Conservation (phyloP, 2,329 filamentous ascomycete species). For the Sclerotinia minor region DNA sequence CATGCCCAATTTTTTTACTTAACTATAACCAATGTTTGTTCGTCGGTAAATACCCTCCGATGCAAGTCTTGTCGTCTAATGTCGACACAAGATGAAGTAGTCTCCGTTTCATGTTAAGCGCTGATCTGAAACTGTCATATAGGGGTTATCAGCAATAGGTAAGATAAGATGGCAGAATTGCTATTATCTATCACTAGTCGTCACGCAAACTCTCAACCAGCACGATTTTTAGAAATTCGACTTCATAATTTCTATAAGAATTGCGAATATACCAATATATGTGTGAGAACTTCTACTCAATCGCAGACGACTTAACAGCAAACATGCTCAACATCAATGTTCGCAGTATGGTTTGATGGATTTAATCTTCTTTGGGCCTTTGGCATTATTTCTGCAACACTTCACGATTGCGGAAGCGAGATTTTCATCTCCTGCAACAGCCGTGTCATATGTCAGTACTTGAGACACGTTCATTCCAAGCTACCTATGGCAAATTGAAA, state of each 20-base stretch:
- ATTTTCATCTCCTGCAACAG: slow-evolving; percentile 7
- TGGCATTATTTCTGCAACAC: not conserved
- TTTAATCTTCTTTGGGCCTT: not conserved
- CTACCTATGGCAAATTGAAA: not conserved
- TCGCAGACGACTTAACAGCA: not conserved
- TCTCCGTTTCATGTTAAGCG: slow-evolving; percentile 18
- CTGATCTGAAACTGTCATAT: slow-evolving; percentile 1
- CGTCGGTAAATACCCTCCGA: not conserved
- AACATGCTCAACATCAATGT: not conserved
- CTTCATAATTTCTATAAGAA: not conserved
- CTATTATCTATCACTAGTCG: not conserved
- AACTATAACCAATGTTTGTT: not conserved
- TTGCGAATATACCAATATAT: not conserved
- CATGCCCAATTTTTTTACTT: not conserved
- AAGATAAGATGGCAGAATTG: not conserved
- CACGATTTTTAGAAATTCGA: not conserved
- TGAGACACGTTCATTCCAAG: not conserved
- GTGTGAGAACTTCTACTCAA: not conserved
- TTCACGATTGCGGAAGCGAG: not conserved
- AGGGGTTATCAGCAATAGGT: slow-evolving; percentile 2
- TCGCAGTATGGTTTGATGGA: not conserved
- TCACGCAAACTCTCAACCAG: not conserved
- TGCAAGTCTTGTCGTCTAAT: slow-evolving; percentile 8
- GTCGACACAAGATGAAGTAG: not conserved
- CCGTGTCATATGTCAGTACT: slow-evolving; percentile 11